These are phyloP conservation scores for Cornus controversa DNA, from an alignment of 148 eudicot genomes.

Conservation along the genomic window DNA sequence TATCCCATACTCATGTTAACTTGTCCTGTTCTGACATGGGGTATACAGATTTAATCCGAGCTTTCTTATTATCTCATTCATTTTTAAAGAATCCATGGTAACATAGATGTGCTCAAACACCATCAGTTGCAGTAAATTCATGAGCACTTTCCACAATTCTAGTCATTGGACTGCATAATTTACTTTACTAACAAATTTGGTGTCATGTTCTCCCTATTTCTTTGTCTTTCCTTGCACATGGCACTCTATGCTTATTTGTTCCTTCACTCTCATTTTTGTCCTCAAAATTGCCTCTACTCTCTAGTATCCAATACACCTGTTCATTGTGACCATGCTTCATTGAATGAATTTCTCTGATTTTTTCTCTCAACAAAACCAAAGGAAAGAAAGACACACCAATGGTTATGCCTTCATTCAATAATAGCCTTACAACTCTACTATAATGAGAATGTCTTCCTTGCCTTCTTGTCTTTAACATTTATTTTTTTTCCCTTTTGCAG, in stretches of 20 bases:
- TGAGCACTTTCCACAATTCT: neutral
- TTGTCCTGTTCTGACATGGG: no score
- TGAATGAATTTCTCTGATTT: no score
- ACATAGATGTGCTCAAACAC: neutral
- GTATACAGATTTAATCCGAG: no score
- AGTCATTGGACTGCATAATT: neutral
- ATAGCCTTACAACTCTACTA: neutral
- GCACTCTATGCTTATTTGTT: no score
- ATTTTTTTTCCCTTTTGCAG: slow-evolving; percentile 36
- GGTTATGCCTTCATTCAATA: neutral
- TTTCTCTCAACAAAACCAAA: no score
- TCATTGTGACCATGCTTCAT: neutral
- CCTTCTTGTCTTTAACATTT: slow-evolving; percentile 7
- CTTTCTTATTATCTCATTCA: no score
- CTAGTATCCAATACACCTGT: neutral
- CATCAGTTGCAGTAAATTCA: neutral
- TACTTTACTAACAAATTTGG: no score
- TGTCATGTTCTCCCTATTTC: no score
- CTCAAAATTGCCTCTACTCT: neutral
- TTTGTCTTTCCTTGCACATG: no score
- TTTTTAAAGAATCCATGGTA: no score
- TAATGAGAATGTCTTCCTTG: neutral
- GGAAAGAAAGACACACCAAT: neutral
- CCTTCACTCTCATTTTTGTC: no score
- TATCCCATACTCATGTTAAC: no score